Base-by-base conservation (phyloP, 2,329 filamentous ascomycete genomes). In the Venturia effusa region DNA sequence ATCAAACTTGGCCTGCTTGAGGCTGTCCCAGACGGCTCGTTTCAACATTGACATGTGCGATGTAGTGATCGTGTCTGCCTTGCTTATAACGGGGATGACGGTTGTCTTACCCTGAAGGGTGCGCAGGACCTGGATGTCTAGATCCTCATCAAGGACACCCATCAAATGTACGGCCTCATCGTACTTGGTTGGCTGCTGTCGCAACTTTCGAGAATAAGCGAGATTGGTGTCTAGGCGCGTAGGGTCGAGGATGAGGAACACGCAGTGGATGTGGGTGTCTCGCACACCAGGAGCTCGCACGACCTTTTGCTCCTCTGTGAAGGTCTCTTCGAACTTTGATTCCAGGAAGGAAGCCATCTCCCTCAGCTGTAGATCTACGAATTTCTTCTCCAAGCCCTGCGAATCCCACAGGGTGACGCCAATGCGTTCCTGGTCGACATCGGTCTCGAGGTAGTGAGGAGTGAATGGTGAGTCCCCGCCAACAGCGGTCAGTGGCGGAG, bases 261-360 rank as follows among this genome's bases (percentile, higher is more conserved):
- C 92, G 68, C 91, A 95, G 74, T 99, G 94, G 68, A 99, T 96
- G 75, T 99, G 94, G 61, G 93, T 97, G 78, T 99, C 94, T 74
- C 92, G 90, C 68, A 90, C 89, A 64, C 92, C 93, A 32, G 94
- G 93, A 62, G 92, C 92, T 70, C 94, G 89, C 67, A 97, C 83
- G 59, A 99, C 92, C 80, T 97, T 97, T 83, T 96, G 96, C 79
- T 99, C 94, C 77, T 99, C 94, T 60, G 86, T 86, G 74, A 99
- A 96, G 0, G 94, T 97, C 72, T 99, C 94, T 74, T 99, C 93
- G 70, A 99, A 99, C 76, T 97, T 97, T 80, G 89, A 93, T 80
- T 99, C 94, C 66, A 99, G 80, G 78, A 99, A 99, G 10, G 88
- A 83, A 40, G 89, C 88, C 80, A 97, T 92, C 73, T 96, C 91